Evolutionary conservation across 2,329 filamentous ascomycete genomes (phyloP).

Genomic region (Venturia nashicola): DNA sequence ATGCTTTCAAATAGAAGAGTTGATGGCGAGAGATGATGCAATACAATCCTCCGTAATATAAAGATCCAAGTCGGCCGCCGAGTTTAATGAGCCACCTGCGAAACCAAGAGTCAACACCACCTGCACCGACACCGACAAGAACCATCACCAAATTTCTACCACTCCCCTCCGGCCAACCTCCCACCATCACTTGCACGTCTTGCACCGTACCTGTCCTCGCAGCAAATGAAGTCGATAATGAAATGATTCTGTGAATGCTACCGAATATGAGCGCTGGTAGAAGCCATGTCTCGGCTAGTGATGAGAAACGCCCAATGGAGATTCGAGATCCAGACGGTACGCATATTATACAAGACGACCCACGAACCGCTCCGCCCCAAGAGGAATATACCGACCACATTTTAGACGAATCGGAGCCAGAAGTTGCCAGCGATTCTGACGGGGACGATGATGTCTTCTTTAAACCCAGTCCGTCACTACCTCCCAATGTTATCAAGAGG

Average conservation of each 20-base stretch:
- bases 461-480: not conserved
- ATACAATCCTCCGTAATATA: too few species aligned
- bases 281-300: not conserved
- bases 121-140: not conserved
- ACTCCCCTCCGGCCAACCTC: not conserved
- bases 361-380: not conserved
- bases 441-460: conserved; percentile 7
- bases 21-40: too few species aligned
- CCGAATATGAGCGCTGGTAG: not conserved
- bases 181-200: not conserved
- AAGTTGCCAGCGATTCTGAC: not conserved
- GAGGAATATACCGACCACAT: not conserved
- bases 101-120: too few species aligned
- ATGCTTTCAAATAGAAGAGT: too few species aligned
- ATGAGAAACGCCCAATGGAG: not conserved
- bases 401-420: not conserved
- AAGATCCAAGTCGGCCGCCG: too few species aligned
- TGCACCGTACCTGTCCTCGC: not conserved
- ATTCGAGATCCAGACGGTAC: too few species aligned
- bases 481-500: not conserved
- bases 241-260: not conserved
- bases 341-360: not conserved
- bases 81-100: too few species aligned
- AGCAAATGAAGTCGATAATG: not conserved
- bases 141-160: not conserved